Percentiles rank a stretch among this genome's conserved stretches.
Evolutionary conservation across 495 filamentous ascomycete species (phyloP).

Genomic region (Geopyxis carbonaria): DNA sequence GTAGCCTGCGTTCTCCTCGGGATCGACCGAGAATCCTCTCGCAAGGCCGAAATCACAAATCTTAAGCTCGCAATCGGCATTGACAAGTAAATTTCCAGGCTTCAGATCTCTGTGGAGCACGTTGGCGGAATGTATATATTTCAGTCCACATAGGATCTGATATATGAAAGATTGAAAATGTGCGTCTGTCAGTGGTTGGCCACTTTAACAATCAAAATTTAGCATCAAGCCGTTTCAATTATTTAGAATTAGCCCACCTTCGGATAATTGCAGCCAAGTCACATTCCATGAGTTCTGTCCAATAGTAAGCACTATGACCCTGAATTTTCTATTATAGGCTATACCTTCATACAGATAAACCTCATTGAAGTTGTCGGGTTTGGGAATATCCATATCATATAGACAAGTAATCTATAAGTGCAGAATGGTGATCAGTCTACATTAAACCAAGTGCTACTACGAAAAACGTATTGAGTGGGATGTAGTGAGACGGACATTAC

Average conservation of each 20-base stretch:
- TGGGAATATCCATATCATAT: slow-evolving; percentile 98
- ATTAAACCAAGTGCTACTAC: neutral
- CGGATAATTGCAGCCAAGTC: slow-evolving; percentile 96
- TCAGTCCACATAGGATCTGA: slow-evolving; percentile 86
- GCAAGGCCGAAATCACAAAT: slow-evolving; percentile 97
- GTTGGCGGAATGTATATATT: slow-evolving; percentile 97
- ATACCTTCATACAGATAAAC: slow-evolving; percentile 95
- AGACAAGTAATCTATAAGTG: slow-evolving; percentile 75
- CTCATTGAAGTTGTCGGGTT: slow-evolving; percentile 97
- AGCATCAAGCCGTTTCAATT: neutral
- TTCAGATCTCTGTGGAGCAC: slow-evolving; percentile 94
- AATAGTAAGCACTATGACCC: slow-evolving; percentile 14
- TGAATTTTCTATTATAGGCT: too few species aligned
- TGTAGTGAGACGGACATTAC: slow-evolving; percentile 38
- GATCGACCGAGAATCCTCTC: slow-evolving; percentile 87
- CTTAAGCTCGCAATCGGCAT: slow-evolving; percentile 97
- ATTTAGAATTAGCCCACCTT: slow-evolving; percentile 10
- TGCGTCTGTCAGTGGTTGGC: slow-evolving; percentile 87
- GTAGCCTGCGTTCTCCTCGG: slow-evolving; percentile 95
- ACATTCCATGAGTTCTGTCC: slow-evolving; percentile 92
- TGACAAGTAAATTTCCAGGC: slow-evolving; percentile 90
- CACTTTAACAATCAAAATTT: slow-evolving; percentile 34
- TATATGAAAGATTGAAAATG: slow-evolving; percentile 94
- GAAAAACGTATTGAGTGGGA: neutral
- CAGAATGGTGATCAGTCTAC: neutral